These are phyloP conservation scores for Fagus crenata DNA, from an alignment of 306 rosid species.

Conservation along the genomic window DNA sequence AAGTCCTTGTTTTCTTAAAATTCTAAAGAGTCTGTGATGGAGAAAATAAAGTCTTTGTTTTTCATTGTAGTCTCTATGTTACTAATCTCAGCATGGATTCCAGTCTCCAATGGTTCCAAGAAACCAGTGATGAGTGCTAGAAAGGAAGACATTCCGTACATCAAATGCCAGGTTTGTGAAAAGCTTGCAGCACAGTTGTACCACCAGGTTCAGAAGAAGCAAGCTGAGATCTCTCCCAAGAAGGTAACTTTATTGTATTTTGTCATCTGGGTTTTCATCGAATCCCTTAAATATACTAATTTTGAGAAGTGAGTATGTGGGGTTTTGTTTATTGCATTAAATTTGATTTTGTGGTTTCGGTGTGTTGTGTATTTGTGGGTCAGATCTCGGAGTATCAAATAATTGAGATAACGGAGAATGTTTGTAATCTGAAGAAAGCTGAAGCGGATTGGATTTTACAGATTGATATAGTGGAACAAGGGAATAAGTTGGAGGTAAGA, in stretches of 20 bases:
- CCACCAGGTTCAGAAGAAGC: constrained; percentile 67
- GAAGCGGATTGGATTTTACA: constrained; percentile 95
- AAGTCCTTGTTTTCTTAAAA: background rate
- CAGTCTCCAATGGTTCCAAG: constrained; percentile 58
- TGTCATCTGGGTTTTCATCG: constrained; percentile 23
- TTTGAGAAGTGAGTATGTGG: constrained; percentile 24
- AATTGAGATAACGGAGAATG: constrained; percentile 92
- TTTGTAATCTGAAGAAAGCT: constrained; percentile 81
- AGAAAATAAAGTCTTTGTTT: constrained; percentile 46
- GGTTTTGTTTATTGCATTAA: constrained; percentile 3
- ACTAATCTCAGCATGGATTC: constrained; percentile 49
- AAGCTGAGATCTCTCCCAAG: constrained; percentile 77
- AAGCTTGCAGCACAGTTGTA: constrained; percentile 72
- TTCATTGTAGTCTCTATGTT: constrained; percentile 39
- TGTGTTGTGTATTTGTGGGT: constrained; percentile 16
- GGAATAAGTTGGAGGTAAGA: constrained; percentile 69
- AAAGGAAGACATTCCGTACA: constrained; percentile 78
- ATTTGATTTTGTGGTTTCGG: constrained; percentile 20
- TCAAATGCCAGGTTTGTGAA: constrained; percentile 91
- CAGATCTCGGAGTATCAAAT: constrained; percentile 91
- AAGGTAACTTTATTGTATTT: constrained; percentile 46
- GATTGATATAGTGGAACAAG: constrained; percentile 82
- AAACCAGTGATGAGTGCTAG: constrained; percentile 63
- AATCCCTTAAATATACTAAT: constrained; percentile 3
- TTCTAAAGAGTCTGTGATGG: constrained; percentile 16